Conservation (phyloP, 441 rosid genomes). For the Rhodomyrtus psidioides region DNA sequence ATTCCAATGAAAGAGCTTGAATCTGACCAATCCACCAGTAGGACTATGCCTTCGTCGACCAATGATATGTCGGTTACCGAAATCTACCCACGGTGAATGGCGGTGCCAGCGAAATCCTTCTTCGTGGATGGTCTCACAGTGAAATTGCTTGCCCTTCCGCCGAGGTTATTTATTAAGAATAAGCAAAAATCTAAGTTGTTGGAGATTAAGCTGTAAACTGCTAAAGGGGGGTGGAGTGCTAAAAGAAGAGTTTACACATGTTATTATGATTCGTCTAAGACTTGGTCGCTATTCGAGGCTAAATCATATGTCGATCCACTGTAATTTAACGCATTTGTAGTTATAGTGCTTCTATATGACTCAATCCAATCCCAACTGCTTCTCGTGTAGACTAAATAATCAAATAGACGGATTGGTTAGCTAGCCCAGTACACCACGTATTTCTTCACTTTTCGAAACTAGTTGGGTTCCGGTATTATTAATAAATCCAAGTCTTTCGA, state of each 20-base stretch:
- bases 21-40: fast-evolving
- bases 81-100: background rate
- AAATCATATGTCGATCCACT: background rate
- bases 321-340: background rate
- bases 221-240: background rate
- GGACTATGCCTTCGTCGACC: background rate
- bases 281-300: background rate
- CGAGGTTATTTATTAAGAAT: background rate
- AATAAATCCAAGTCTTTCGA: too few species aligned
- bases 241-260: background rate
- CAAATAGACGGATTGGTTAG: too few species aligned
- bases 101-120: background rate
- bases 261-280: background rate
- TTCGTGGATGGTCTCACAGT: background rate
- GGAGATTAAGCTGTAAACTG: background rate
- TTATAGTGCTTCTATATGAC: background rate
- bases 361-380: too few species aligned
- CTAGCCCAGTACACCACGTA: too few species aligned
- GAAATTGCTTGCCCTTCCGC: background rate
- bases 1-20: too few species aligned
- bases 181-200: too few species aligned
- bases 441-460: too few species aligned
- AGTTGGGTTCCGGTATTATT: too few species aligned
- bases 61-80: background rate
- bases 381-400: too few species aligned